These are phyloP conservation scores for Globisporangium nodosum DNA, from an alignment of 352 stramenopile species.

Conservation along the genomic window DNA sequence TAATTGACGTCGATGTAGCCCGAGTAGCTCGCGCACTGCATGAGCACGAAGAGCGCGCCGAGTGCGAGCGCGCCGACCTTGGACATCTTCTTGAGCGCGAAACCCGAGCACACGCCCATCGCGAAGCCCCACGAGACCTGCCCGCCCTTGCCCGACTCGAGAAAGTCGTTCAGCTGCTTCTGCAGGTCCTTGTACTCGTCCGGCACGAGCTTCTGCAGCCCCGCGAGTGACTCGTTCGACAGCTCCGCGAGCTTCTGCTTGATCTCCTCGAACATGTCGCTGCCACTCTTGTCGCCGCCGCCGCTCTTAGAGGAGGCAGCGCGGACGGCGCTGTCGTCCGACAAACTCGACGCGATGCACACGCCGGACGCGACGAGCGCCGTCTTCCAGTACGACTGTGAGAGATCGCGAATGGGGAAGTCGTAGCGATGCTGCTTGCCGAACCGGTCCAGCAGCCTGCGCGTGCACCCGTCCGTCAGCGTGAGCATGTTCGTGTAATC, in stretches of 20 bases:
- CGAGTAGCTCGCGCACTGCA: constrained; percentile 86
- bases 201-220: constrained; percentile 33
- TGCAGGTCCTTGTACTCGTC: constrained; percentile 38
- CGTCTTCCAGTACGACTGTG: constrained; percentile 26
- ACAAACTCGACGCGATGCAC: constrained; percentile 15
- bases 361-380: constrained; percentile 23
- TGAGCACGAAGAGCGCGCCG: constrained; percentile 78
- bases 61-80: constrained; percentile 85
- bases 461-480: neutral
- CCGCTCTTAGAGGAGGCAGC: constrained; percentile 13
- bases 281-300: constrained; percentile 11
- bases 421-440: constrained; percentile 22
- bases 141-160: constrained; percentile 55
- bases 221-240: constrained; percentile 25
- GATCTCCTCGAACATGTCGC: constrained; percentile 46
- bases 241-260: constrained; percentile 58
- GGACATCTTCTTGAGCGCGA: constrained; percentile 89
- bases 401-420: constrained; percentile 12
- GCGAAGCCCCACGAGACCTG: constrained; percentile 88
- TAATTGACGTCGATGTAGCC: constrained; percentile 92
- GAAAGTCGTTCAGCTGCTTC: constrained; percentile 51
- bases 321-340: constrained; percentile 17
- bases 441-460: constrained; percentile 22
- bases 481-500: too few relatives aligned
- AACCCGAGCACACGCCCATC: constrained; percentile 88